Base-by-base conservation (phyloP, 2,329 filamentous ascomycete species). In the Paraphaeosphaeria sporulosa region DNA sequence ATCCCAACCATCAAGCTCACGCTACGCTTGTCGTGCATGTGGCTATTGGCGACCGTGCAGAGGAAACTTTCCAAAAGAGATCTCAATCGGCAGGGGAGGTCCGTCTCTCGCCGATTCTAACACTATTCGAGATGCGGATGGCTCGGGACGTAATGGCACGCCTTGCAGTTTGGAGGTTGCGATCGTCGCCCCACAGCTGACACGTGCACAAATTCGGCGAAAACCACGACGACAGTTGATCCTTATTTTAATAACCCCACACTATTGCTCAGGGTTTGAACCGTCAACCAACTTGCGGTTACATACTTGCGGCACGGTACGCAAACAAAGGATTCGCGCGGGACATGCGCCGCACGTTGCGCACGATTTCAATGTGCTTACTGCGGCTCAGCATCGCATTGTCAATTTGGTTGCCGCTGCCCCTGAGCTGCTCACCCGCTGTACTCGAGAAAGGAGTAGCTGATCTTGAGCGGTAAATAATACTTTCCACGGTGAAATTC, bases 101-200 rank as follows among this genome's bases (percentile, higher is more conserved):
- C 17, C 36, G 12, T 53, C 50, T 36, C 19, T 30, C 23, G 34
- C 12, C 21, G 15, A 27, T 19, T 8, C 9, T n/a, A 10, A 43
- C 21, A 25, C 38, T 12, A 21, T 34, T 15, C 7, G 38, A 23
- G 51, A 25, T 15, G 21, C 40, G 27, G 21, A 46, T n/a, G 52
- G 40, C 30, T 46, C 32, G 25, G 27, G 34, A 47, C 36, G 5
- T 10, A 15, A 23, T 30, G 21, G 49, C 21, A 52, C 21, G 17
- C 27, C 42, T 34, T 30, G 25, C 36, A 27, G 25, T 21, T 32
- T 54, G 13, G 44, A 44, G 51, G 19, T 23, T n/a, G 4, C 10
- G 52, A 55, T 55, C 52, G 40, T 19, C 52, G 40, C 52, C 52
- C 52, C 42, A 55, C 52, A 46, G 19, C 21, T 46, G 27, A 27